phyloP scores from a whole-genome alignment of 2,329 filamentous ascomycete genomes.

The Trichoderma sp. region DNA sequence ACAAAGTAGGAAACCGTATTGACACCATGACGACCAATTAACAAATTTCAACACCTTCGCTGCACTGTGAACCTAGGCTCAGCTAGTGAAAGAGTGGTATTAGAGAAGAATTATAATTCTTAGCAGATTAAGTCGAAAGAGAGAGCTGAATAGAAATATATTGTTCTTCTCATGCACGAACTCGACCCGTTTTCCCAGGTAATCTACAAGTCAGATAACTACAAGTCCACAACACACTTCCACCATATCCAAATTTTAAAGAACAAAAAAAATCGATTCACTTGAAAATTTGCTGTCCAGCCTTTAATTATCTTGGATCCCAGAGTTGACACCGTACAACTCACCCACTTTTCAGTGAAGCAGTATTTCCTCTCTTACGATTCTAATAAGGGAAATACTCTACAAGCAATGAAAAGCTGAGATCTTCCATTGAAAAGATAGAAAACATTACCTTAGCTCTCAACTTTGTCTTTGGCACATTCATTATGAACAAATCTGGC shows the following conservation, averaged over 20 bases:
- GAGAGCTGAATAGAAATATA: background rate
- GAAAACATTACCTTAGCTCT: too few relatives aligned
- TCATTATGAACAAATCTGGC: too few relatives aligned
- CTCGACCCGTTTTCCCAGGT: background rate
- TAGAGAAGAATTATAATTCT: background rate
- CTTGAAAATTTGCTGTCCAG: slow-evolving; percentile 6
- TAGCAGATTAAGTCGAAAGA: background rate
- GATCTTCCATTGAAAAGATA: too few relatives aligned
- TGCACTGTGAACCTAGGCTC: background rate
- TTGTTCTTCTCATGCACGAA: background rate
- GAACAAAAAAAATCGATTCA: background rate
- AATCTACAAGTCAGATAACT: background rate
- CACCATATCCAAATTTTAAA: background rate
- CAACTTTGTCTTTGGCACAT: too few relatives aligned
- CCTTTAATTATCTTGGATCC: too few relatives aligned
- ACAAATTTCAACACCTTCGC: background rate
- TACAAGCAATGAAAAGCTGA: too few relatives aligned
- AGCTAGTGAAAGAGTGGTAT: background rate
- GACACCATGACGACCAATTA: background rate
- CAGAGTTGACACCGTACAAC: too few relatives aligned
- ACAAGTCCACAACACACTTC: background rate
- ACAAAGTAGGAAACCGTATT: background rate
- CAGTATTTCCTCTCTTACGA: too few relatives aligned
- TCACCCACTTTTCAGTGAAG: too few relatives aligned
- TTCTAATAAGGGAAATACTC: too few relatives aligned